Percentiles rank a stretch among this genome's conserved stretches.
Conservation (phyloP, 305 asterid genomes). For the Caryopteris hybrid region DNA sequence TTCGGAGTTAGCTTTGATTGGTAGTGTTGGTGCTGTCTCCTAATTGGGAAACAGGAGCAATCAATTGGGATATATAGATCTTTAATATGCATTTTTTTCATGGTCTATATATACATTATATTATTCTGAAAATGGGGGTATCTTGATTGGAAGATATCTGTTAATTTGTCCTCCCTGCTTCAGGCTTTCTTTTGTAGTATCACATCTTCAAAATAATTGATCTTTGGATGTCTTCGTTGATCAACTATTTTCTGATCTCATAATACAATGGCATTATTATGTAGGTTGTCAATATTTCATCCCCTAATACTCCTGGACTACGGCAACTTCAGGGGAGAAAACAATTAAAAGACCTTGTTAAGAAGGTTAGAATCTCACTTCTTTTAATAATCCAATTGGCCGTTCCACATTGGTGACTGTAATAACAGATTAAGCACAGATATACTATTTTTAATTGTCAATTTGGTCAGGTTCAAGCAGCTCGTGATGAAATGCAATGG, state of each 20-base stretch:
- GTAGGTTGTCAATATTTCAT: slow-evolving; percentile 90
- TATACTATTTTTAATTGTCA: background rate
- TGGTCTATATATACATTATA: background rate
- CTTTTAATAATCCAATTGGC: background rate
- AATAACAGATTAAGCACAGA: slow-evolving; percentile 6
- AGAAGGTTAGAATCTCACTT: slow-evolving; percentile 51
- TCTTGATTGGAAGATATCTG: background rate
- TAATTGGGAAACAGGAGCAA: background rate
- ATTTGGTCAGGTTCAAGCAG: slow-evolving; percentile 74
- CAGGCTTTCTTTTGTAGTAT: background rate
- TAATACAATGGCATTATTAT: slow-evolving; percentile 1
- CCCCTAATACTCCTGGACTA: slow-evolving; percentile 97
- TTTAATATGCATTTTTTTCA: too few species aligned
- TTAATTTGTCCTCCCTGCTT: slow-evolving; percentile 1
- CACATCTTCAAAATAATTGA: background rate
- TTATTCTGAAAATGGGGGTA: background rate
- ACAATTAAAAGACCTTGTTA: slow-evolving; percentile 93
- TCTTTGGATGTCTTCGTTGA: slow-evolving; percentile 8
- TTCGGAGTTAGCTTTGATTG: too few species aligned
- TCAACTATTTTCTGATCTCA: slow-evolving; percentile 1
- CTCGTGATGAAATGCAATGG: slow-evolving; percentile 99
- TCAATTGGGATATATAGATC: too few species aligned
- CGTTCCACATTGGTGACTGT: background rate
- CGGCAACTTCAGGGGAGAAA: slow-evolving; percentile 97
- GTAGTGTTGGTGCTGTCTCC: background rate